Conservation (phyloP, 768 basidiomycete species). For the Pleurotus tuoliensis region DNA sequence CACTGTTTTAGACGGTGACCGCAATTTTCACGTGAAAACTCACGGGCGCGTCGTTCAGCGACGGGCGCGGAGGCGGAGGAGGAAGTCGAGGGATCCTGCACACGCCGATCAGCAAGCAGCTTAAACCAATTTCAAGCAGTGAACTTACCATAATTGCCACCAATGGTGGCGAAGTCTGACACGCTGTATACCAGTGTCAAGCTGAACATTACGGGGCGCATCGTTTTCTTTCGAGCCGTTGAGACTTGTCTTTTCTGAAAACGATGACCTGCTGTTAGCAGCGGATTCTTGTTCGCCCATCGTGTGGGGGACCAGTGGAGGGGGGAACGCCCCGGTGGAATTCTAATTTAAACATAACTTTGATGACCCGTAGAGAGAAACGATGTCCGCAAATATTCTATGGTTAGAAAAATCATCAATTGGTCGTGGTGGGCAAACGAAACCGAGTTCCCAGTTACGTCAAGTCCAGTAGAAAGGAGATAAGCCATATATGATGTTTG, state of each 20-base stretch:
- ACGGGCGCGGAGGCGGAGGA: conserved; percentile 51
- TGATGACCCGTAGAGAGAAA: neutral
- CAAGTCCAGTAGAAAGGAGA: conserved; percentile 1
- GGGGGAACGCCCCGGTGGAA: neutral
- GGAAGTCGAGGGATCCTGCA: conserved; percentile 55
- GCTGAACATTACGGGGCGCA: conserved; percentile 20
- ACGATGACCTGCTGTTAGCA: neutral
- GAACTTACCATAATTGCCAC: conserved; percentile 52
- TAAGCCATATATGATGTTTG: conserved; percentile 1
- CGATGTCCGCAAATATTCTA: neutral
- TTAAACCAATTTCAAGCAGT: neutral
- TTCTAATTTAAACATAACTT: conserved; percentile 4
- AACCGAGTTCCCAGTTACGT: neutral
- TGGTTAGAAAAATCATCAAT: neutral
- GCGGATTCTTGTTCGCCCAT: conserved; percentile 6
- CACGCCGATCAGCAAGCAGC: neutral
- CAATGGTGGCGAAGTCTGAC: conserved; percentile 40
- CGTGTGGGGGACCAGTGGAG: neutral
- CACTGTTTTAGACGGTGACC: neutral
- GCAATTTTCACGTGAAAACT: neutral
- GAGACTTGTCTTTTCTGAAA: neutral
- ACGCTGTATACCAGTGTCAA: conserved; percentile 37
- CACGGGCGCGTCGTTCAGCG: conserved; percentile 54
- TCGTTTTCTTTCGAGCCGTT: neutral
- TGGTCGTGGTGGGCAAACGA: neutral